phyloP scores from a whole-genome alignment of 208 protist species.

The Leishmania mexicana region DNA sequence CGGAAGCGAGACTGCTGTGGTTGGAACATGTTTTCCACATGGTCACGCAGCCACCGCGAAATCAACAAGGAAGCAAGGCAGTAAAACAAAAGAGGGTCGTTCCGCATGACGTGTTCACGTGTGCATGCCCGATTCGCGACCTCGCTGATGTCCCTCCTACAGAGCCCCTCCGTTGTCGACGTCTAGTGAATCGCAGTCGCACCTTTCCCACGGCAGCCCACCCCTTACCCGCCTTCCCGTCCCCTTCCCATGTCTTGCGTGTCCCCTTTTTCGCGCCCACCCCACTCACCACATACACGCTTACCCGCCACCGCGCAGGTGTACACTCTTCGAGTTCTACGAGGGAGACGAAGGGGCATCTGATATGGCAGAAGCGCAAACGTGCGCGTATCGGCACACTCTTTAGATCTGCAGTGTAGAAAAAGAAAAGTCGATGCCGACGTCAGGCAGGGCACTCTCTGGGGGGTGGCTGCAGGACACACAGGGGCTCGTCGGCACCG shows the following conservation, averaged over 20 bases:
- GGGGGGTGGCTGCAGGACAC: conserved; percentile 10
- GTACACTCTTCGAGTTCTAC: neutral
- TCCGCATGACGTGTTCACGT: neutral
- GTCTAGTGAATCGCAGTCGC: neutral
- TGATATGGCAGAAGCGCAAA: neutral
- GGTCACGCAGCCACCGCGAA: neutral
- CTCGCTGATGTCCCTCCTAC: neutral
- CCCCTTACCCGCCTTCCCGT: neutral
- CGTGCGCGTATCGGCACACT: neutral
- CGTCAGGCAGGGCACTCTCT: neutral
- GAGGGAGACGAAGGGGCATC: neutral
- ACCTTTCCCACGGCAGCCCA: neutral
- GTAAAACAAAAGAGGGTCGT: neutral
- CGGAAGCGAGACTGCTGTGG: neutral
- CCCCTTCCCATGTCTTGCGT: neutral
- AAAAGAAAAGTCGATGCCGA: neutral
- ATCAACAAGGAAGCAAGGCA: neutral
- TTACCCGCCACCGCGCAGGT: neutral
- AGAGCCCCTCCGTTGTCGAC: neutral
- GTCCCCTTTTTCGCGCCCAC: neutral
- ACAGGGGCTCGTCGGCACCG: conserved; percentile 3
- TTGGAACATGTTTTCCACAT: neutral
- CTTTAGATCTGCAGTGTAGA: neutral
- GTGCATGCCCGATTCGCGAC: neutral
- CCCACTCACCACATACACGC: neutral